These are phyloP conservation scores for Artemisia argyi DNA, from an alignment of 129 eudicot species.

Conservation along the genomic window DNA sequence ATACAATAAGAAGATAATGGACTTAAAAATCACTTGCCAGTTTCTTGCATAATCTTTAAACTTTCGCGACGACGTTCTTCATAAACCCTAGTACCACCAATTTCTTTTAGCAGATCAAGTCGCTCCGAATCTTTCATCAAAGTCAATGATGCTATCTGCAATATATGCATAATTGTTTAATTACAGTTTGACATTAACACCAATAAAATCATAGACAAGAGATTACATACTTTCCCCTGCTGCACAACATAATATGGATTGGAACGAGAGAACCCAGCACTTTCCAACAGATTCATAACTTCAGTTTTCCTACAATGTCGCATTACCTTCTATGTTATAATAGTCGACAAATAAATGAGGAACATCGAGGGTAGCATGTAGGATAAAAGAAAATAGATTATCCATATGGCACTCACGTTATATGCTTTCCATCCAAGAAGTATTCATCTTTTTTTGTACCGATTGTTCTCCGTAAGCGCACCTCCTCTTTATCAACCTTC, in stretches of 20 bases:
- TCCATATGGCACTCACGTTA: slow-evolving; percentile 62
- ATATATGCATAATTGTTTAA: slow-evolving; percentile 15
- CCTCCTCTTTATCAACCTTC: slow-evolving; percentile 99
- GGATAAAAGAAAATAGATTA: not conserved
- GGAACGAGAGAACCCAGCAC: slow-evolving; percentile 99
- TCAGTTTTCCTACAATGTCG: slow-evolving; percentile 82
- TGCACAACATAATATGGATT: slow-evolving; percentile 98
- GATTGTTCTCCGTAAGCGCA: slow-evolving; percentile 85
- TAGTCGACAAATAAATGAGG: not conserved
- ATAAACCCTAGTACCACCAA: slow-evolving; percentile 97
- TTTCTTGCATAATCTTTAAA: slow-evolving; percentile 98
- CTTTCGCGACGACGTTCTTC: slow-evolving; percentile 98
- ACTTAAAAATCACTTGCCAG: slow-evolving; percentile 58
- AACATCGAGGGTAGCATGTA: not conserved
- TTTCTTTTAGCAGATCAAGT: slow-evolving; percentile 90
- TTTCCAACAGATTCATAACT: slow-evolving; percentile 94
- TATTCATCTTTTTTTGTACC: slow-evolving; percentile 94
- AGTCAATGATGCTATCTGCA: slow-evolving; percentile 87
- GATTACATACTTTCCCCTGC: slow-evolving; percentile 81
- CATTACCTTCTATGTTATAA: slow-evolving; percentile 15
- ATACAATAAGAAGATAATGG: slow-evolving; percentile 21
- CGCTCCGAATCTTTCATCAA: slow-evolving; percentile 95
- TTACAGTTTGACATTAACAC: not conserved
- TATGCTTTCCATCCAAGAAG: slow-evolving; percentile 97
- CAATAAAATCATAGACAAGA: slow-evolving; percentile 17